Evolutionary conservation across 371 early-diverging fungal species (phyloP).

Genomic region (Mortierella sp.): DNA sequence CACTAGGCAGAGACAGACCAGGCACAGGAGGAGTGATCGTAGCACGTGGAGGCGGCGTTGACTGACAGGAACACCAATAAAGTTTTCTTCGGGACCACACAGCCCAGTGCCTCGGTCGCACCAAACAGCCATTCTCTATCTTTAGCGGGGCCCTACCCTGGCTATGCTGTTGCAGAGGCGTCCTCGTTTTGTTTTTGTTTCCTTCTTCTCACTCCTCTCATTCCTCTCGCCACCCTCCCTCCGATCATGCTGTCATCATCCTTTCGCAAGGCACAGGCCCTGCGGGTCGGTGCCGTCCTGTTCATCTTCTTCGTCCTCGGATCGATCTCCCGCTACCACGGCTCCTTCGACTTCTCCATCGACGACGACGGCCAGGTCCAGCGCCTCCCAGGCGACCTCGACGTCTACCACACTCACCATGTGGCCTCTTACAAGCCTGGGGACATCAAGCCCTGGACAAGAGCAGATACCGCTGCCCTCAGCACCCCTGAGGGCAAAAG

Average conservation of each 20-base stretch:
- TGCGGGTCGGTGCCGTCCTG: constrained; percentile 26
- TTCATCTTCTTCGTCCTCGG: constrained; percentile 36
- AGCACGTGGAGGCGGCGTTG: neutral
- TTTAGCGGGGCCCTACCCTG: too few species aligned
- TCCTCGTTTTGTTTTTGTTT: too few species aligned
- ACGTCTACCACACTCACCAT: constrained; percentile 40
- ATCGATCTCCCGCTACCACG: constrained; percentile 47
- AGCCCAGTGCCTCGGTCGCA: too few species aligned
- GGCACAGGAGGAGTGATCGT: neutral
- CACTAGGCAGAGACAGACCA: neutral
- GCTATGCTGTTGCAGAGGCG: too few species aligned
- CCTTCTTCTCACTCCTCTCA: neutral
- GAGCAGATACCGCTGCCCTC: constrained; percentile 30
- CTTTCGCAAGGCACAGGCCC: constrained; percentile 26
- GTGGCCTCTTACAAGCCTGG: constrained; percentile 37
- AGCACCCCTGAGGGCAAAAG: constrained; percentile 28
- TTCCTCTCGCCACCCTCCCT: neutral
- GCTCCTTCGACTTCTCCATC: constrained; percentile 41
- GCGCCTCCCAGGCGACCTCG: constrained; percentile 9
- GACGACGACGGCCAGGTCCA: constrained; percentile 49
- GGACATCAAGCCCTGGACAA: constrained; percentile 39
- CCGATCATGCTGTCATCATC: constrained; percentile 12
- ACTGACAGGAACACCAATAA: too few species aligned
- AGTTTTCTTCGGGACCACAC: too few species aligned
- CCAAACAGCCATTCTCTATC: too few species aligned